A percentile compares a stretch with the other conserved stretches of the same genome.
phyloP scores from a whole-genome alignment of 345 rosid species.

The Litchi chinensis region DNA sequence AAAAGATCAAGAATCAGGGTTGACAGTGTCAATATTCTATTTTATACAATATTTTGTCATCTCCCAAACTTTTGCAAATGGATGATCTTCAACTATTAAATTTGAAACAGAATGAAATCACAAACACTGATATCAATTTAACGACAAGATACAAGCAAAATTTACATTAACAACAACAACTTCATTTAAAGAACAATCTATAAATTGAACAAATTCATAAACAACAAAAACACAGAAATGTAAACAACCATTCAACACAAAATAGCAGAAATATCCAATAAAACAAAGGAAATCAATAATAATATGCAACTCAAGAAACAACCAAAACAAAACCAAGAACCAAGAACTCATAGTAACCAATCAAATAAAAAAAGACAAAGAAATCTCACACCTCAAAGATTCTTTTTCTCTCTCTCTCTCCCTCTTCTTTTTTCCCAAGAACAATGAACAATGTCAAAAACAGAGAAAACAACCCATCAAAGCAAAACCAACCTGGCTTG shows the following conservation, averaged over 20 bases:
- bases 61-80: neutral
- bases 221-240: neutral
- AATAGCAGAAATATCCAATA: neutral
- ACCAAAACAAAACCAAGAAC: neutral
- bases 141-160: neutral
- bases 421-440: neutral
- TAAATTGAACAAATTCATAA: neutral
- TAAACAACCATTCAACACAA: neutral
- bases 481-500: constrained; percentile 71
- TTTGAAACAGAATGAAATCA: neutral
- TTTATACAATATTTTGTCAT: neutral
- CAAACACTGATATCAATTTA: neutral
- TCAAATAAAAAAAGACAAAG: neutral
- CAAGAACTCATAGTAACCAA: neutral
- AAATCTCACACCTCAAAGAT: neutral
- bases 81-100: neutral
- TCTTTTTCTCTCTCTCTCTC: too few species aligned
- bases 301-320: neutral
- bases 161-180: neutral
- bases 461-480: neutral
- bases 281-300: neutral
- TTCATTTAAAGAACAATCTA: neutral
- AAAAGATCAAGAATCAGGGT: neutral
- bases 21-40: neutral
- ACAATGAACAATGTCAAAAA: neutral